These are phyloP conservation scores for Vigna hirtella DNA, from an alignment of 306 rosid species.

Conservation along the genomic window DNA sequence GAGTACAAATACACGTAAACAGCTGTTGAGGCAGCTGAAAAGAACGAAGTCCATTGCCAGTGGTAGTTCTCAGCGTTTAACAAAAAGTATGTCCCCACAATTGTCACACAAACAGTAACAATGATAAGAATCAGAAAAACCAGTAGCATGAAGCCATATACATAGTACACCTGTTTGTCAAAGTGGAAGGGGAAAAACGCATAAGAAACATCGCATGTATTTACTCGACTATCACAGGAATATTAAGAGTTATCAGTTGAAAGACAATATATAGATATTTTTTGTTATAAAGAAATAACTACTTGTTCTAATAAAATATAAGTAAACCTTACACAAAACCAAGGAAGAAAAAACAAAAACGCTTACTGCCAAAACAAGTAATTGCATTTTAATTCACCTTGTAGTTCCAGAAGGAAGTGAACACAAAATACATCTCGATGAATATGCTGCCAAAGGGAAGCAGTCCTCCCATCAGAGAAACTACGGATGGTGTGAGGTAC, in stretches of 20 bases:
- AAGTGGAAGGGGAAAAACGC: conserved; percentile 40
- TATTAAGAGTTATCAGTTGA: conserved; percentile 4
- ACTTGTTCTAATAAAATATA: conserved; percentile 13
- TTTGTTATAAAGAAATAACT: conserved; percentile 9
- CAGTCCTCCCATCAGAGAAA: conserved; percentile 98
- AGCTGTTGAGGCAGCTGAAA: conserved; percentile 99
- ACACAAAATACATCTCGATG: conserved; percentile 99
- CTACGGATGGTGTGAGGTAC: conserved; percentile 98
- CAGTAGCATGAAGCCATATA: conserved; percentile 97
- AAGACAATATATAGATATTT: conserved; percentile 20
- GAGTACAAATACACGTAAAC: conserved; percentile 95
- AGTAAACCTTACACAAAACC: conserved; percentile 16
- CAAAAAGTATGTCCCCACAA: conserved; percentile 97
- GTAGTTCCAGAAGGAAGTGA: conserved; percentile 99
- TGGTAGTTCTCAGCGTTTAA: conserved; percentile 99
- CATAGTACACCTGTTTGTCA: conserved; percentile 93
- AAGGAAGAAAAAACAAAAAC: neutral
- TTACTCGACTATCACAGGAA: conserved; percentile 25
- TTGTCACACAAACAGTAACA: conserved; percentile 97
- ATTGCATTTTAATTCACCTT: conserved; percentile 49
- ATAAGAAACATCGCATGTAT: conserved; percentile 29
- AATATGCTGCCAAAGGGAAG: conserved; percentile 99
- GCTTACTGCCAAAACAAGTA: conserved; percentile 24
- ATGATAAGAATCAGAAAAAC: conserved; percentile 91
- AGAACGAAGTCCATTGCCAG: conserved; percentile 99